Conservation (phyloP, 768 basidiomycete genomes). For the Gloeostereum incarnatum region DNA sequence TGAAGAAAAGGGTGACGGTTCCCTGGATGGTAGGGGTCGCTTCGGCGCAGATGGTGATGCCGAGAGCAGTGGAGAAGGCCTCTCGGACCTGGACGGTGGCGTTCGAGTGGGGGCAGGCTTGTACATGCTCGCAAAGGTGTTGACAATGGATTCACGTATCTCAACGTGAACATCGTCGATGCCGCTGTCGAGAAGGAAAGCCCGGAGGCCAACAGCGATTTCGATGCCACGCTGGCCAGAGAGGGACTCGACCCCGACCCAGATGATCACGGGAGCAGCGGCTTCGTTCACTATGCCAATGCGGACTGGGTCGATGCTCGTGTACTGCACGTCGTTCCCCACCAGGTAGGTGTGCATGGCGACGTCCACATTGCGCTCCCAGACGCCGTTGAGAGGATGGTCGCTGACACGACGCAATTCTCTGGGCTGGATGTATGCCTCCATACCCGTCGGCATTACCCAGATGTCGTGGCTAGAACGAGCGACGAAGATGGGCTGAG, state of each 20-base stretch:
- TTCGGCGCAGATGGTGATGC: constrained; percentile 23
- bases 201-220: constrained; percentile 14
- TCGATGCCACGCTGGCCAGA: constrained; percentile 14
- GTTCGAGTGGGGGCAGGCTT: constrained; percentile 16
- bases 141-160: constrained; percentile 15
- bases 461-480: constrained; percentile 18
- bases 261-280: constrained; percentile 17
- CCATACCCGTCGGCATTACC: constrained; percentile 15
- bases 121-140: constrained; percentile 22
- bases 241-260: constrained; percentile 18
- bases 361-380: constrained; percentile 14
- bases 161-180: constrained; percentile 20
- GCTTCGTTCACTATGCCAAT: too few relatives aligned
- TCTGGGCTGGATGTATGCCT: constrained; percentile 13
- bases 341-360: constrained; percentile 13
- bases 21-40: constrained; percentile 22
- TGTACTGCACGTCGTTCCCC: too few relatives aligned
- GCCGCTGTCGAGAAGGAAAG: constrained; percentile 15
- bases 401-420: constrained; percentile 13
- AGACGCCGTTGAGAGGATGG: constrained; percentile 12
- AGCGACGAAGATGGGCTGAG: constrained; percentile 19
- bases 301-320: constrained; percentile 12
- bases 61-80: constrained; percentile 22
- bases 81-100: constrained; percentile 25
- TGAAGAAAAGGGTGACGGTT: constrained; percentile 26